Evolutionary conservation across 2,329 filamentous ascomycete genomes (phyloP), one percentile per base, ranked within the genome.

Genomic region (Fusarium drepaniforme): DNA sequence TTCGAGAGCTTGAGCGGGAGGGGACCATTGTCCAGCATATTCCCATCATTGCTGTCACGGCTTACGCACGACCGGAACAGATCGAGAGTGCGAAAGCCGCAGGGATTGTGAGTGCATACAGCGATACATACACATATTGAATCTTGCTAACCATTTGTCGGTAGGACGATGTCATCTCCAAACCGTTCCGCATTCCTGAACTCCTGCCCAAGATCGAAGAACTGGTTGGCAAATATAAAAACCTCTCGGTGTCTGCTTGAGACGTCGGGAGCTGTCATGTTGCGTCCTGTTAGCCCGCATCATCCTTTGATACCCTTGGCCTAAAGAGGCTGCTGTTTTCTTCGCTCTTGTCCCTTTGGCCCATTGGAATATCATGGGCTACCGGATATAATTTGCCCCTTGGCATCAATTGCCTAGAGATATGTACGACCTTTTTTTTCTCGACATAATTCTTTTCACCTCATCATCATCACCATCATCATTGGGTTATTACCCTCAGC

Each of bases 21-120:
- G 90, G 90, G 23, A 89, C 87, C 37, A 88, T 94, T 58, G 85
- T 88, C 21, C 84, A 86, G 60, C 93, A 94, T 78, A 90, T 94
- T n/a, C 92, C 93, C 3, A 93, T 94, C 75, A 93, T 95, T 76
- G 93, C 92, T n/a, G 93, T 94, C n/a, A 96, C 93, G 42, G 94
- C 94, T 3, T 96, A 96, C 82, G 93, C 93, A 42, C 87, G 94
- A 79, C 89, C 90, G 6, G 92, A 94, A 84, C 93, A 96, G 82
- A 92, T 94, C 69, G 88, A 90, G 75, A 91, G 89, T 74, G 93
- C 94, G 64, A 89, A 93, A 79, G 87, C 89, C 66, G 92, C 93
- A 25, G 93, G 93, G 42, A 94, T 96, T 85, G 92, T 92, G 83
- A 86, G 90, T 86, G 51, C 8, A 8, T 16, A 5, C 13, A 33